Base-by-base conservation (phyloP, 768 basidiomycete genomes). In the Gautieria morchelliformis region DNA sequence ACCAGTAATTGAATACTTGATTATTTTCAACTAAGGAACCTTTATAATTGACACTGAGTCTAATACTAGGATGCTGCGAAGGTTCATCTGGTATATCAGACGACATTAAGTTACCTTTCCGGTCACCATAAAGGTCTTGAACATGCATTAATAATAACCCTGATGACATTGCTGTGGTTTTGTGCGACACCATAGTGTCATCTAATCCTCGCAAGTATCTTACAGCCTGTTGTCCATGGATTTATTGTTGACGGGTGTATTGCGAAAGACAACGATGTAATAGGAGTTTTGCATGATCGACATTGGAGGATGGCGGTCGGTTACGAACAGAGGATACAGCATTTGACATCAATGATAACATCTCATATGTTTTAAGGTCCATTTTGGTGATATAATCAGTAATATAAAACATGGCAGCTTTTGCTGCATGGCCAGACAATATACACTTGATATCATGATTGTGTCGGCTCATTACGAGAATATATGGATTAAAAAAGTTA, bases 351-450 rank as follows among this genome's bases (percentile, higher is more conserved):
- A 52, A 37, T n/a, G 52, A 51, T 4, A 53, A 24, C 48, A 59
- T 56, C 15, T 61, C 57, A 44, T 71, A 62, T 0, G 63, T 48
- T 1, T 66, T 58, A 0, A 71, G n/a, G 1, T 52, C 33, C 3
- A 58, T 15, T 50, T 73, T 74, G 0, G 72, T 71, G n/a, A 73
- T 68, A 52, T 74, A 74, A 53, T 73, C 72, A 0, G 72, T 71
- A 4, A 73, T 61, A 42, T 73, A 73, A 53, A 65, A 71, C 22
- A 72, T 39, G 0, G 69, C 60, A 0, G 70, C 69, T 45, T 69
- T 72, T 0, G 70, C 69, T 4, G 66, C 64, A 17, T 63, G 58
- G 0, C 72, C 70, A 0, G 70, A 71, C 0, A 67, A 67, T n/a
- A 73, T 68, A 47, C 60, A 69, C 46, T 71, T 69, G 9, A 68